Evolutionary conservation across 345 rosid genomes (phyloP).

Genomic region (Cardiospermum halicacabum): DNA sequence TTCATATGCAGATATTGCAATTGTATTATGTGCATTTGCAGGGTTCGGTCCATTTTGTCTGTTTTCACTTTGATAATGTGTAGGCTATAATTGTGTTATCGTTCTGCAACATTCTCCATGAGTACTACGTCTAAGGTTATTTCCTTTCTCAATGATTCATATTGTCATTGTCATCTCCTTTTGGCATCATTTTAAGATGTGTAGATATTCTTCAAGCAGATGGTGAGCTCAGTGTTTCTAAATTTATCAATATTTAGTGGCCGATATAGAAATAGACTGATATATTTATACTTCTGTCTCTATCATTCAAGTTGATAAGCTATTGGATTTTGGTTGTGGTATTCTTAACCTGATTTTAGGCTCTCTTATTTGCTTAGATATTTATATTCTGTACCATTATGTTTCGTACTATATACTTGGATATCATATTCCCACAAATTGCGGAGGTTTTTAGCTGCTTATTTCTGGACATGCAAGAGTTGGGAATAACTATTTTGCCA

Average conservation of each 20-base stretch:
- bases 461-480: conserved; percentile 14
- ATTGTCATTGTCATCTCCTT: background rate
- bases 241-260: background rate
- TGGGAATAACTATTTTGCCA: conserved; percentile 15
- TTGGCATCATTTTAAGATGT: background rate
- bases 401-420: conserved; percentile 18
- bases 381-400: conserved; percentile 9
- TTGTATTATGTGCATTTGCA: conserved; percentile 9
- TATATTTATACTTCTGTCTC: background rate
- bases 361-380: conserved; percentile 11
- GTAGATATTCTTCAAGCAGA: background rate
- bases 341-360: background rate
- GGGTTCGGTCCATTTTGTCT: conserved; percentile 1
- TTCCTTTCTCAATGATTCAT: background rate
- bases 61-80: background rate
- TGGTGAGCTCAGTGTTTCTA: background rate
- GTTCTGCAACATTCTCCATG: background rate
- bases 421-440: conserved; percentile 22
- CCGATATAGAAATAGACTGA: background rate
- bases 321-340: conserved; percentile 12
- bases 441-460: conserved; percentile 27
- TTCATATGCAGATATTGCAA: conserved; percentile 1
- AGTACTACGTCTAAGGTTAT: background rate
- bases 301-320: background rate
- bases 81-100: background rate